Evolutionary conservation across 148 eudicot genomes (phyloP).

Genomic region (Salicornia ramosissima): DNA sequence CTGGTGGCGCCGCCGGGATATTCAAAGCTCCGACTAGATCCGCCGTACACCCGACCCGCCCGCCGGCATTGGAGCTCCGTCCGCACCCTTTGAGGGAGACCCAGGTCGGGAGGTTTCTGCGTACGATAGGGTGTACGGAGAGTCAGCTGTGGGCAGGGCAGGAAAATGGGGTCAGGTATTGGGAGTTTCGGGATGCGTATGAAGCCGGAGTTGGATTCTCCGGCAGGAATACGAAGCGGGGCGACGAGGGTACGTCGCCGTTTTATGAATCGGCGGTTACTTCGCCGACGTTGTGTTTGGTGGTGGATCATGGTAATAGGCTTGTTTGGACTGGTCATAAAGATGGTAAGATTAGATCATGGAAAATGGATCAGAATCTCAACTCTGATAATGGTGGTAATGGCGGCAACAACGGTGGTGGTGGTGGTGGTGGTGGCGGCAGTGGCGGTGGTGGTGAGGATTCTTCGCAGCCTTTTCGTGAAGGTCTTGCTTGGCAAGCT

Average conservation of each 20-base stretch:
- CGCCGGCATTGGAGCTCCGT: conserved; percentile 75
- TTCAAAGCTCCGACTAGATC: conserved; percentile 63
- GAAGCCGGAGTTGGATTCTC: conserved; percentile 66
- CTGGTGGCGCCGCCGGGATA: conserved; percentile 54
- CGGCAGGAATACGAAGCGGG: conserved; percentile 55
- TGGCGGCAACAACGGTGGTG: background rate
- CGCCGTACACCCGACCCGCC: conserved; percentile 77
- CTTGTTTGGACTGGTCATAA: conserved; percentile 95
- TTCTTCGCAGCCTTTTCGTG: conserved; percentile 40
- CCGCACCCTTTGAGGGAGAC: conserved; percentile 96
- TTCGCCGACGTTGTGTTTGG: conserved; percentile 60
- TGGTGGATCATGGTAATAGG: conserved; percentile 67
- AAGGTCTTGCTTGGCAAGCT: conserved; percentile 81
- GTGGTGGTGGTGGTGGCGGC: background rate
- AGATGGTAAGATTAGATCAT: conserved; percentile 89
- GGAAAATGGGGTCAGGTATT: conserved; percentile 81
- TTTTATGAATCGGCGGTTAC: conserved; percentile 66
- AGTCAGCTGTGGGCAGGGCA: conserved; percentile 92
- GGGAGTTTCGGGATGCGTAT: conserved; percentile 60
- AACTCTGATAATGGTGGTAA: conserved; percentile 24
- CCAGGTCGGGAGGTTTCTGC: conserved; percentile 72
- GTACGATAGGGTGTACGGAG: conserved; percentile 79
- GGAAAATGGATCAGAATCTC: conserved; percentile 73
- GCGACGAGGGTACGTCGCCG: conserved; percentile 93
- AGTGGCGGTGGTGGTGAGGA: conserved; percentile 1